Percentiles rank a stretch among this genome's conserved stretches.
Conservation (phyloP, 2,329 filamentous ascomycete genomes). For the Pseudocercospora pini-densiflorae region DNA sequence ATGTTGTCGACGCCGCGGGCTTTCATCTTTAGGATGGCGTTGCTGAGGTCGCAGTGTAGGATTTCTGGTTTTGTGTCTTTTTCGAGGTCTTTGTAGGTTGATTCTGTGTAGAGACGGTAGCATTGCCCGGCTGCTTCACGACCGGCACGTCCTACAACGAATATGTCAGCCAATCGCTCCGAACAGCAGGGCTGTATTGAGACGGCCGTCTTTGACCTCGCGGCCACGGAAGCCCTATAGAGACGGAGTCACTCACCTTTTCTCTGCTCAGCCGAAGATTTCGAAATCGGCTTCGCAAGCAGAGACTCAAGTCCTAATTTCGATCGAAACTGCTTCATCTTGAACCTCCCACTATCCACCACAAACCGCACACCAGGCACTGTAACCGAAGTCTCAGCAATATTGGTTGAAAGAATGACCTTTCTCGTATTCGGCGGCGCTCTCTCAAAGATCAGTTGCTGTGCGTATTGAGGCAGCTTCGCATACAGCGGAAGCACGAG, state of each 20-base stretch:
- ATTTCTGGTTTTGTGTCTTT: slow-evolving; percentile 86
- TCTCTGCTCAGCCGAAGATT: slow-evolving; percentile 89
- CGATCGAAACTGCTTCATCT: slow-evolving; percentile 88
- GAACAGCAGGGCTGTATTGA: too few relatives aligned
- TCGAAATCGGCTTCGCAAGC: slow-evolving; percentile 86
- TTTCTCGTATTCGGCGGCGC: slow-evolving; percentile 78
- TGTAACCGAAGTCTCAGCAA: slow-evolving; percentile 97
- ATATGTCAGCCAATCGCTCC: too few relatives aligned
- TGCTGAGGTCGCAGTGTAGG: slow-evolving; percentile 82
- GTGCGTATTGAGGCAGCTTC: slow-evolving; percentile 82
- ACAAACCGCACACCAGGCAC: slow-evolving; percentile 92
- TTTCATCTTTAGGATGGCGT: slow-evolving; percentile 90
- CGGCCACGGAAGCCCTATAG: too few relatives aligned
- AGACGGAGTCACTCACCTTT: slow-evolving; percentile 54
- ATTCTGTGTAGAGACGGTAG: slow-evolving; percentile 84
- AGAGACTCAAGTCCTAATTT: slow-evolving; percentile 88
- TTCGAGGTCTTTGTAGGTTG: slow-evolving; percentile 70
- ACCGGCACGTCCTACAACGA: slow-evolving; percentile 74
- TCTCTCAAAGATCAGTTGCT: slow-evolving; percentile 83
- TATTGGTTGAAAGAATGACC: slow-evolving; percentile 91
- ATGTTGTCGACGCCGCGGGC: slow-evolving; percentile 84
- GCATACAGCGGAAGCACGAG: slow-evolving; percentile 83
- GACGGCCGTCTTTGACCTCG: too few relatives aligned
- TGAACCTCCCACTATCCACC: slow-evolving; percentile 90
- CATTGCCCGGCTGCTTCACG: slow-evolving; percentile 91